Conservation (phyloP, 192 early-diverging fungal species). For the Backusella psychrophila region DNA sequence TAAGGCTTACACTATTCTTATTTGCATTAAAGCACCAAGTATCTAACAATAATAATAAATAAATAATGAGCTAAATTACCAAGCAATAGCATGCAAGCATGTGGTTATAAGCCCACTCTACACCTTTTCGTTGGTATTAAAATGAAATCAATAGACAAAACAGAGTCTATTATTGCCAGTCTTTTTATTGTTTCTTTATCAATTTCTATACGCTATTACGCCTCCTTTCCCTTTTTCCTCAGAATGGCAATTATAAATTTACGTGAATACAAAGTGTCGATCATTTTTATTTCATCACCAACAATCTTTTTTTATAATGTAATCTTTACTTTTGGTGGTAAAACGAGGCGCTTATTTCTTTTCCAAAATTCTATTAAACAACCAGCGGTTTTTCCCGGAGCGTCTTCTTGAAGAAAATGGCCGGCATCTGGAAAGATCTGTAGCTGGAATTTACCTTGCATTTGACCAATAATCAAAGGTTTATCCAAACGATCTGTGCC, state of each 20-base stretch:
- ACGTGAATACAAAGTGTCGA: neutral
- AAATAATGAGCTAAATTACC: neutral
- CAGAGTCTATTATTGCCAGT: neutral
- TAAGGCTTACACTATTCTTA: too few species aligned
- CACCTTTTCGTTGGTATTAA: neutral
- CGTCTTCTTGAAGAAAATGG: conserved; percentile 74
- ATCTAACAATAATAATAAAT: neutral
- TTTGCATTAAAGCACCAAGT: too few species aligned
- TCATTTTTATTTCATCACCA: neutral
- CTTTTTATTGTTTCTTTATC: neutral
- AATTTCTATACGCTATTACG: too few species aligned
- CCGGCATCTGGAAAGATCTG: conserved; percentile 65
- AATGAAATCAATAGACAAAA: neutral
- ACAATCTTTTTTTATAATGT: neutral
- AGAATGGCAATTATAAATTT: too few species aligned
- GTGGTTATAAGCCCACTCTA: neutral
- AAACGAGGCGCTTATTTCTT: conserved; percentile 58
- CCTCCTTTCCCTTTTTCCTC: too few species aligned
- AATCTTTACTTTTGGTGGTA: conserved; percentile 40
- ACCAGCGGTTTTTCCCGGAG: conserved; percentile 54
- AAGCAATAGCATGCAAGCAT: neutral
- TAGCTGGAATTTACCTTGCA: conserved; percentile 85
- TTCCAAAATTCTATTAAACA: conserved; percentile 65
- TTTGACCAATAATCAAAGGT: conserved; percentile 72
- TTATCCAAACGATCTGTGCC: conserved; percentile 78